Evolutionary conservation across 805 yeast genomes (phyloP).

Genomic region (Grigorovia jiainica): DNA sequence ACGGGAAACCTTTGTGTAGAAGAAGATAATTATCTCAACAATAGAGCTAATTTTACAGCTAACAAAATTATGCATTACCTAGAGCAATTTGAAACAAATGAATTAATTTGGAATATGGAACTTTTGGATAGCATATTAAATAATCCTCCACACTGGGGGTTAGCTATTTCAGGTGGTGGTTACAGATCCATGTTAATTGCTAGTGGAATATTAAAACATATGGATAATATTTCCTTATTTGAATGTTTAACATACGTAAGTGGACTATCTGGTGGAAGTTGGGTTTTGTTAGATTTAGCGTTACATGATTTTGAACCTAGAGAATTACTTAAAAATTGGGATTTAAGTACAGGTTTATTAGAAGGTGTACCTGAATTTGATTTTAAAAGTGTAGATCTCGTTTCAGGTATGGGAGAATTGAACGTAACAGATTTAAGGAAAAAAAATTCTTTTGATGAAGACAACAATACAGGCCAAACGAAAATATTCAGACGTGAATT

Average conservation of each 20-base stretch:
- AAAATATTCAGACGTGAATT: too few relatives aligned
- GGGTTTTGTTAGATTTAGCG: conserved; percentile 48
- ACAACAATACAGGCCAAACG: neutral
- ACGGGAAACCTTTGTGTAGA: conserved; percentile 14
- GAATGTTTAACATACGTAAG: conserved; percentile 49
- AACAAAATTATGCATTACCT: conserved; percentile 26
- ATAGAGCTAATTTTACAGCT: conserved; percentile 28
- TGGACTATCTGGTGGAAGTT: conserved; percentile 66
- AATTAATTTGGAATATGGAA: conserved; percentile 29
- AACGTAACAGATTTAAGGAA: neutral
- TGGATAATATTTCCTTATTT: conserved; percentile 34
- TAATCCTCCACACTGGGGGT: conserved; percentile 27
- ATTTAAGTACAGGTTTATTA: conserved; percentile 38
- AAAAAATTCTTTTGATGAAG: too few relatives aligned
- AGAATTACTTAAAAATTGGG: conserved; percentile 31
- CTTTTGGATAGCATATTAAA: conserved; percentile 14
- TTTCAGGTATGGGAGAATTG: conserved; percentile 9
- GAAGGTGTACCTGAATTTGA: conserved; percentile 52
- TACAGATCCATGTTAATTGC: conserved; percentile 30
- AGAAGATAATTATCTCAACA: conserved; percentile 12
- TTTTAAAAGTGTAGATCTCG: conserved; percentile 20
- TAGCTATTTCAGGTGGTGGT: conserved; percentile 32
- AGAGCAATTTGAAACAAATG: conserved; percentile 13
- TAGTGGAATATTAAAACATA: conserved; percentile 23
- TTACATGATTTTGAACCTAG: conserved; percentile 32